Conservation (phyloP, 108 stramenopile genomes). For the Nannochloropsis salina region DNA sequence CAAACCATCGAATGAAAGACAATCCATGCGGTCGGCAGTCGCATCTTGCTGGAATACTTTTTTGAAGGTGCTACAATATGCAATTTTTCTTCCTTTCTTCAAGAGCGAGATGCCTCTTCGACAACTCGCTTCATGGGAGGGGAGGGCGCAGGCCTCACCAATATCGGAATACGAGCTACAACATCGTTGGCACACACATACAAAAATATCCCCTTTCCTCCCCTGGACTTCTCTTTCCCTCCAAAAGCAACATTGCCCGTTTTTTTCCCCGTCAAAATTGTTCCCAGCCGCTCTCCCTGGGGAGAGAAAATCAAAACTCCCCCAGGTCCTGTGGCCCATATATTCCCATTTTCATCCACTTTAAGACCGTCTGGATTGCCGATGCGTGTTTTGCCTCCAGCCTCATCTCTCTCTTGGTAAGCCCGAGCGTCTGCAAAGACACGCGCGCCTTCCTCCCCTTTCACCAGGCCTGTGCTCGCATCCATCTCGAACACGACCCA, state of each 20-base stretch:
- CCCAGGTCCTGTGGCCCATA: slow-evolving; percentile 51
- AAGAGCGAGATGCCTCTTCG: neutral
- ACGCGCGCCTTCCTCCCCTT: neutral
- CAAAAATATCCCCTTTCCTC: neutral
- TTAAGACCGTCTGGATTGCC: slow-evolving; percentile 50
- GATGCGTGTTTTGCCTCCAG: neutral
- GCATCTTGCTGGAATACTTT: too few relatives aligned
- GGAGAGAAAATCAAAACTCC: slow-evolving; percentile 49
- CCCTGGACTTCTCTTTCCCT: neutral
- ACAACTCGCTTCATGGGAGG: neutral
- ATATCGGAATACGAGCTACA: neutral
- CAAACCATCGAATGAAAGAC: too few relatives aligned
- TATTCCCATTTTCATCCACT: slow-evolving; percentile 49
- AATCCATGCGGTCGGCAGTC: too few relatives aligned
- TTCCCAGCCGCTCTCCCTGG: slow-evolving; percentile 45
- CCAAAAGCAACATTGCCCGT: slow-evolving; percentile 34
- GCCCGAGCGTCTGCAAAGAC: neutral
- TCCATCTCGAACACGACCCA: slow-evolving; percentile 46
- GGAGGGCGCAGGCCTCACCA: neutral
- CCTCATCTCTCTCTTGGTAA: neutral
- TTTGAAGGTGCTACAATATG: too few relatives aligned
- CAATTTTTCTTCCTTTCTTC: too few relatives aligned
- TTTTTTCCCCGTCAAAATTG: slow-evolving; percentile 32
- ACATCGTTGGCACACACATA: slow-evolving; percentile 14
- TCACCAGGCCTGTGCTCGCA: slow-evolving; percentile 35